Base-by-base conservation (phyloP, 345 rosid genomes). In the Salix caprea region DNA sequence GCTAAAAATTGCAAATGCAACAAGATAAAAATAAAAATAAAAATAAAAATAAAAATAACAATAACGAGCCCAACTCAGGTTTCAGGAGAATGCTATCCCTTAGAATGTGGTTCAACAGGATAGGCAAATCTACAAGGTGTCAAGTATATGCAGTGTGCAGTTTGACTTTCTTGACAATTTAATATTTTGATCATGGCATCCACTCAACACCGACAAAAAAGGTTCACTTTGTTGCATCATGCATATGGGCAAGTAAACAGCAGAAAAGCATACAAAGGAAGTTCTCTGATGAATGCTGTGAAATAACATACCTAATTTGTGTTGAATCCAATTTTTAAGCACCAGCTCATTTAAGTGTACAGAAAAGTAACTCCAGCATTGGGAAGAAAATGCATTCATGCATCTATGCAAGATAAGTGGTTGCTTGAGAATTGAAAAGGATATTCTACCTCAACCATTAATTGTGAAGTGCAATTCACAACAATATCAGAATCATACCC, bases 401-500 rank as follows among this genome's bases (percentile, higher is more conserved):
- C 21, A n/a, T 48, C 52, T 2, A 69, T 39, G 28, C 3, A n/a
- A 69, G 71, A 19, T 69, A 10, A 40, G 5, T 56, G 46, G 12
- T 6, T 23, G 19, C 5, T 24, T 18, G 30, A 19, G 70, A 32
- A 16, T 2, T 65, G 39, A 58, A 72, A 60, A 72, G 7, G 46
- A 76, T 36, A 68, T 70, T 46, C 70, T 32, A 30, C 60, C 28
- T 48, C 56, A n/a, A 7, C 23, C 36, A 69, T 64, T 77, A 62
- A 23, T 62, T 34, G 65, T 34, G 68, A 36, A 70, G 37, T 34
- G 58, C 3, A 32, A 62, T 9, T 39, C 34, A 4, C 36, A 30
- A 3, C 23, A 73, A 70, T 58, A 39, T 39, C 12, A 54, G 72
- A 75, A 64, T 30, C 79, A 75, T 84, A 94, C 98, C 95, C 80